Evolutionary conservation across 192 early-diverging fungal genomes (phyloP).

Genomic region (Chytriomyces sp.): DNA sequence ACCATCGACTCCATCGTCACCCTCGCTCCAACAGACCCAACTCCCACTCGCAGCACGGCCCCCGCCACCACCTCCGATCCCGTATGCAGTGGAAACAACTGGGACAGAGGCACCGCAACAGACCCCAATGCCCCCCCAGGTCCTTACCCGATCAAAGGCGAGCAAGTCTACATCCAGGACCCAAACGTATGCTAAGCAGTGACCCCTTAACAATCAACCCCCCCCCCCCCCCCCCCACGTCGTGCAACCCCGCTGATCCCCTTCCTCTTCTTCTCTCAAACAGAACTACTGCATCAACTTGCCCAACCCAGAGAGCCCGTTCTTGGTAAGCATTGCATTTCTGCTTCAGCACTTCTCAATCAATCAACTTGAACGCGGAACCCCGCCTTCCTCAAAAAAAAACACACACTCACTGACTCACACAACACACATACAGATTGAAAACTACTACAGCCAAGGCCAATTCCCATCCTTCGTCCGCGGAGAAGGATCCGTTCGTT

Average conservation of each 20-base stretch:
- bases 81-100: slow-evolving; percentile 19
- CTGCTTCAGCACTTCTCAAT: no score
- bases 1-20: no score
- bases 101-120: slow-evolving; percentile 8
- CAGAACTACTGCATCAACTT: slow-evolving; percentile 49
- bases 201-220: no score
- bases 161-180: slow-evolving; percentile 48
- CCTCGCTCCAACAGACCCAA: no score
- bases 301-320: slow-evolving; percentile 31
- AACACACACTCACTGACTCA: neutral
- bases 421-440: neutral
- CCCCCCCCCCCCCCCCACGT: no score
- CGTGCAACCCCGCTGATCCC: no score
- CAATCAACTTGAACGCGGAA: no score
- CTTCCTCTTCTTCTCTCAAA: neutral
- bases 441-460: slow-evolving; percentile 33
- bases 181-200: neutral
- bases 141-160: slow-evolving; percentile 18
- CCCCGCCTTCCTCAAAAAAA: neutral
- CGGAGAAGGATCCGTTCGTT: slow-evolving; percentile 43
- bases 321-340: slow-evolving; percentile 19
- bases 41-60: no score
- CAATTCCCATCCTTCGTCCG: slow-evolving; percentile 41
- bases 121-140: slow-evolving; percentile 32
- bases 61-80: neutral